phyloP scores from a whole-genome alignment of 768 basidiomycete species.

The Dioszegia crocea region DNA sequence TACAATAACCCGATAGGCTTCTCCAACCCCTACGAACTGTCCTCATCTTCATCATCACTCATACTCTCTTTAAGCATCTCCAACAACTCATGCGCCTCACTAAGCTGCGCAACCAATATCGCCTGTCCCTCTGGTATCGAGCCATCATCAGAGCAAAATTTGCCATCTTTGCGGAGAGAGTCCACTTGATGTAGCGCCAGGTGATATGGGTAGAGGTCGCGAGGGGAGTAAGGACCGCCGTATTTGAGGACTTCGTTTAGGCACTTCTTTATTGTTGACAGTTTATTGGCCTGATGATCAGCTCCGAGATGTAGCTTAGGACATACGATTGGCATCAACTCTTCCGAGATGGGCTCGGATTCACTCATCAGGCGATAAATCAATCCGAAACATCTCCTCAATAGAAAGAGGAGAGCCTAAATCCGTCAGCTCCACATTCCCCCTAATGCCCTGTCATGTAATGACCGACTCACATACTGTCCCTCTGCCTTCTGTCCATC shows the following conservation, averaged over 20 bases:
- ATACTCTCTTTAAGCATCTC: conserved; percentile 65
- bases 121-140: conserved; percentile 92
- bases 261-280: conserved; percentile 94
- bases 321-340: conserved; percentile 88
- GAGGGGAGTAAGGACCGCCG: conserved; percentile 84
- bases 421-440: neutral
- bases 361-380: conserved; percentile 90
- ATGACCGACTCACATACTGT: conserved; percentile 70
- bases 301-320: neutral
- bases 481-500: conserved; percentile 88
- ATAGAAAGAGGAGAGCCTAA: conserved; percentile 84
- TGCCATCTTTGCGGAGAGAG: conserved; percentile 84
- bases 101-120: conserved; percentile 89
- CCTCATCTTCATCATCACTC: conserved; percentile 51
- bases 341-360: conserved; percentile 95
- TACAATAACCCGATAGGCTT: no score
- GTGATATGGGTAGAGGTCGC: conserved; percentile 94
- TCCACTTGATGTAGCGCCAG: conserved; percentile 93
- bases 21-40: conserved; percentile 11
- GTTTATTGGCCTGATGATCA: conserved; percentile 76
- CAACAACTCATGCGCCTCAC: conserved; percentile 90
- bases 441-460: neutral
- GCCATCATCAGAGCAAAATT: conserved; percentile 83
- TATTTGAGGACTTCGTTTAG: conserved; percentile 93
- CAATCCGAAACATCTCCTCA: conserved; percentile 91